Conservation (phyloP, 2,329 filamentous ascomycete genomes). For the Cladophialophora exuberans region DNA sequence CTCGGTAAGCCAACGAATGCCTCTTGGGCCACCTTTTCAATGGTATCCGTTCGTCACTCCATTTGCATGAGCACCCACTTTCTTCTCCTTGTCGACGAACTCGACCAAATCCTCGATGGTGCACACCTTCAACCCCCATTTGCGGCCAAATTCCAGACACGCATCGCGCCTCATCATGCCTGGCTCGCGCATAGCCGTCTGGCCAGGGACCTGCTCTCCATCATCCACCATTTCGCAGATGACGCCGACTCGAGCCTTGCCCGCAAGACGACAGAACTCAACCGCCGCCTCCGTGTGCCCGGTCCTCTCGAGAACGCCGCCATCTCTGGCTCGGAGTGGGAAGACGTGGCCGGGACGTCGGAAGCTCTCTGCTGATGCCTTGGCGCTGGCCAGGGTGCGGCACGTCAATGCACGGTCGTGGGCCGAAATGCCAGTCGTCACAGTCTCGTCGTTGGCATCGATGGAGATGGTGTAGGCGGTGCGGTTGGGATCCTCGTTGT, state of each 20-base stretch:
- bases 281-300: constrained; percentile 95
- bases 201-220: constrained; percentile 65
- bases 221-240: constrained; percentile 94
- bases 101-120: constrained; percentile 89
- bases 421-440: constrained; percentile 89
- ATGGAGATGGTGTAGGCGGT: constrained; percentile 94
- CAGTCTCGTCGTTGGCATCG: constrained; percentile 72
- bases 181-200: constrained; percentile 62
- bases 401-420: constrained; percentile 84
- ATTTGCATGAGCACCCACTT: constrained; percentile 35
- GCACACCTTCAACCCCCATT: constrained; percentile 88
- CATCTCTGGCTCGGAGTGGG: constrained; percentile 75
- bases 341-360: constrained; percentile 88
- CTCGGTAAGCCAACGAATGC: neutral
- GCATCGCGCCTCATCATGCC: constrained; percentile 92
- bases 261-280: constrained; percentile 84
- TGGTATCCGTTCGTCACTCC: constrained; percentile 13
- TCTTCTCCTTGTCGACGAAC: constrained; percentile 77
- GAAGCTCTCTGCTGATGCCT: constrained; percentile 63
- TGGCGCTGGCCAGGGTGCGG: constrained; percentile 71
- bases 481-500: constrained; percentile 75
- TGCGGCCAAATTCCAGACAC: constrained; percentile 83
- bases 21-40: too few relatives aligned
- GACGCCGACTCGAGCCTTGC: constrained; percentile 73
- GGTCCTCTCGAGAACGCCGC: constrained; percentile 76